phyloP scores from a whole-genome alignment of 2,329 filamentous ascomycete species.

The Torrubiellomyces zombiae region DNA sequence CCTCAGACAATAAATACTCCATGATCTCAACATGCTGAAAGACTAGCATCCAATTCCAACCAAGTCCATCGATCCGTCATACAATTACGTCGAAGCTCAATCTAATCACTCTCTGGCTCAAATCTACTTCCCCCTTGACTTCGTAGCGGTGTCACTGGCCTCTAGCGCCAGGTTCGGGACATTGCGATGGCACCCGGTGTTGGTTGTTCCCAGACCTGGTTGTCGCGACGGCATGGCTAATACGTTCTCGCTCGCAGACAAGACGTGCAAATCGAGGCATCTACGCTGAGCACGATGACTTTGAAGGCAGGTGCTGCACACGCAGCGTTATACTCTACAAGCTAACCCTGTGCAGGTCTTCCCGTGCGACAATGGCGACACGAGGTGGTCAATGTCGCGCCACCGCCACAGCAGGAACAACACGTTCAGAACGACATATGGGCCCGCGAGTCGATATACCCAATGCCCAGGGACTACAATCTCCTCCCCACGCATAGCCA shows the following conservation, averaged over 20 bases:
- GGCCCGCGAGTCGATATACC: conserved; percentile 56
- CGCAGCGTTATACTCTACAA: conserved; percentile 1
- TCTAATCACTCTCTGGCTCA: no score
- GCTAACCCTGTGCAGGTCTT: conserved; percentile 39
- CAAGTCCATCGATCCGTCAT: no score
- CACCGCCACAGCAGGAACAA: conserved; percentile 47
- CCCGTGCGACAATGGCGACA: conserved; percentile 85
- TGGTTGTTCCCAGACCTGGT: no score
- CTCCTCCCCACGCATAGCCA: conserved; percentile 66
- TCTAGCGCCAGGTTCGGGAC: neutral
- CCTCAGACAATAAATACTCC: no score
- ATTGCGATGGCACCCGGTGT: conserved; percentile 24
- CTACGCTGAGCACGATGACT: conserved; percentile 44
- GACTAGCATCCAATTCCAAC: no score
- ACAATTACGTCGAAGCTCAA: no score
- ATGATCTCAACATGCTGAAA: no score
- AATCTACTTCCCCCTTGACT: no score
- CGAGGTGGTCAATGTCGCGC: conserved; percentile 50
- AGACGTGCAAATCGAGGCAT: conserved; percentile 38
- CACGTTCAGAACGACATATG: conserved; percentile 49
- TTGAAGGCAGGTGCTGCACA: conserved; percentile 28
- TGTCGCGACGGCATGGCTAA: no score
- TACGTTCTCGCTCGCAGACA: conserved; percentile 21
- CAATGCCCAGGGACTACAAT: conserved; percentile 74
- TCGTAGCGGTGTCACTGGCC: no score